Percentiles rank a stretch among this genome's conserved stretches.
phyloP scores from a whole-genome alignment of 495 filamentous ascomycete genomes.

The Copromyces sp. region DNA sequence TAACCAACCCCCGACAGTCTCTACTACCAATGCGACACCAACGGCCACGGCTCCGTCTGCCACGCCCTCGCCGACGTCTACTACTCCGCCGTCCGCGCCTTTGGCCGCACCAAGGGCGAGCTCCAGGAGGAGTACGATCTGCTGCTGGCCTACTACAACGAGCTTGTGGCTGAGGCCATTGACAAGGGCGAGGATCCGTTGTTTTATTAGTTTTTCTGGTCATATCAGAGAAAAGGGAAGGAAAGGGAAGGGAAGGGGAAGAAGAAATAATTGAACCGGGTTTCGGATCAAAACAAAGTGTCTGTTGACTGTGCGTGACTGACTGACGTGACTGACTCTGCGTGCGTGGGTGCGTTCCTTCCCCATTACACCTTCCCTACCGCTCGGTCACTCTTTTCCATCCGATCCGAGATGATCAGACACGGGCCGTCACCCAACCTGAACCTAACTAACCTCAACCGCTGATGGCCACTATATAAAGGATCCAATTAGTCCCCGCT shows the following conservation, averaged over 20 bases:
- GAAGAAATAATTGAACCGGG: not conserved
- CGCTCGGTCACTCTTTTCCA: no score
- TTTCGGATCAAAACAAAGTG: not conserved
- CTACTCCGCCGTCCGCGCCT: constrained; percentile 33
- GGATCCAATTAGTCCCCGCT: no score
- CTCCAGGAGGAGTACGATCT: constrained; percentile 22
- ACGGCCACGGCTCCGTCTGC: constrained; percentile 14
- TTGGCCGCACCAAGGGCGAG: constrained; percentile 23
- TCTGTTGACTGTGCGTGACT: not conserved
- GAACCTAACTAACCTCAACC: no score
- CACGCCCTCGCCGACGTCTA: constrained; percentile 33
- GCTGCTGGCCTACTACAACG: constrained; percentile 21
- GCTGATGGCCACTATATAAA: no score
- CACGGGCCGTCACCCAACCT: no score
- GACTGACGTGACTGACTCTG: not conserved
- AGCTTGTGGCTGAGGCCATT: constrained; percentile 21
- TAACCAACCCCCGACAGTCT: constrained; percentile 15
- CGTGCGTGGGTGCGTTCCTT: no score
- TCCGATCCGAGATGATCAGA: no score
- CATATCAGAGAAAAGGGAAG: not conserved
- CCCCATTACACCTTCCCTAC: no score
- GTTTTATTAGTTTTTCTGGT: not conserved
- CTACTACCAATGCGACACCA: constrained; percentile 21
- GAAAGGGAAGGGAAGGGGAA: not conserved
- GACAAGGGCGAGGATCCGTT: constrained; percentile 11